Evolutionary conservation across 306 rosid species (phyloP).

Genomic region (Boehmeria nivea): DNA sequence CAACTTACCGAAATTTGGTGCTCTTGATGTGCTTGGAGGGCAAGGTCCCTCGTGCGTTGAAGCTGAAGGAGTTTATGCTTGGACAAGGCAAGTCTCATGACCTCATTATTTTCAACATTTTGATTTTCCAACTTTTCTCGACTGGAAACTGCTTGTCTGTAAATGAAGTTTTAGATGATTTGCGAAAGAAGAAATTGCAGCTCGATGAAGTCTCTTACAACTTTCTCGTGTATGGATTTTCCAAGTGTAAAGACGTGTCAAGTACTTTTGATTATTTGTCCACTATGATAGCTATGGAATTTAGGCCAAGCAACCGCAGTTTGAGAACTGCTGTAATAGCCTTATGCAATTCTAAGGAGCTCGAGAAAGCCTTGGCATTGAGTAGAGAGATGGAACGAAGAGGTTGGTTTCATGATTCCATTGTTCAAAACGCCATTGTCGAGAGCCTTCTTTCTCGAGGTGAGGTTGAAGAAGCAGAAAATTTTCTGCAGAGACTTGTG

Average conservation of each 20-base stretch:
- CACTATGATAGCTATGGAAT: conserved; percentile 56
- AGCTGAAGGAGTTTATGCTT: conserved; percentile 53
- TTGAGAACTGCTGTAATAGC: conserved; percentile 49
- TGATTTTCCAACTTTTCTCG: conserved; percentile 55
- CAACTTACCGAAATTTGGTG: conserved; percentile 52
- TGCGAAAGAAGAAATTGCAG: conserved; percentile 46
- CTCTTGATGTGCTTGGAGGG: conserved; percentile 46
- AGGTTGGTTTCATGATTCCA: conserved; percentile 66
- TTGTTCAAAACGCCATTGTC: conserved; percentile 48
- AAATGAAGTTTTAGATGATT: conserved; percentile 38
- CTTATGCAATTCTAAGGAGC: conserved; percentile 51
- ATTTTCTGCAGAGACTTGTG: conserved; percentile 50
- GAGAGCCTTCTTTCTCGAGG: conserved; percentile 53
- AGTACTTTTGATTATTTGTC: conserved; percentile 44
- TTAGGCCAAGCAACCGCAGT: conserved; percentile 58
- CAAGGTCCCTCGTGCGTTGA: conserved; percentile 36
- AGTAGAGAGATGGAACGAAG: conserved; percentile 62
- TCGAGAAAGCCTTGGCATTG: conserved; percentile 56
- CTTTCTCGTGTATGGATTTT: conserved; percentile 70
- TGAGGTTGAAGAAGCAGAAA: conserved; percentile 61
- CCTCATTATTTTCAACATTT: conserved; percentile 56
- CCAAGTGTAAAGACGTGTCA: conserved; percentile 44
- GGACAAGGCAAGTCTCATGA: conserved; percentile 37
- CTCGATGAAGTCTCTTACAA: conserved; percentile 57
- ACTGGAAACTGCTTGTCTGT: conserved; percentile 42